Base-by-base conservation (phyloP, 768 basidiomycete genomes). In the Suillus sp. region DNA sequence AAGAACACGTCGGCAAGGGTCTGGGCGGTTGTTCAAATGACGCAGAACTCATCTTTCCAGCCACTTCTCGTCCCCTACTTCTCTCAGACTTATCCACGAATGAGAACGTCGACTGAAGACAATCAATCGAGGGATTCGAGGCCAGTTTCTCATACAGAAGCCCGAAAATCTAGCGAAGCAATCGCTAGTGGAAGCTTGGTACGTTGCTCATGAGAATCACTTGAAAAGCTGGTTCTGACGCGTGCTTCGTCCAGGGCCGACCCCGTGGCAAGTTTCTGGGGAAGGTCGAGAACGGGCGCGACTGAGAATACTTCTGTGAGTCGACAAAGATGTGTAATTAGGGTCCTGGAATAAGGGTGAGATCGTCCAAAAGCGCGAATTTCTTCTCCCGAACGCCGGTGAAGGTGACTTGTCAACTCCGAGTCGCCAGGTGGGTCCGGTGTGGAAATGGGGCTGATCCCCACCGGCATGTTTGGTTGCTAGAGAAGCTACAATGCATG, bases 141-240 rank as follows among this genome's bases (percentile, higher is more conserved):
- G 30, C 20, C 51, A 32, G 30, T 27, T 32, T 18, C 4, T 20
- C 20, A 9, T 53, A 32, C 20, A 32, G 51, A 53, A 30, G 30
- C 10, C 14, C 6, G 30, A 10, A 53, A 32, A 32, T 30, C 30
- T 18, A n/a, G 30, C 18, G 51, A 53, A 32, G 18, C 5, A 6
- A 32, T 20, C 30, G 30, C 18, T 20, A 5, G 51, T 13, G 27
- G 27, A 32, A 32, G 51, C 10, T 32, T 20, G 5, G 10, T 53
- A 32, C 20, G 30, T 53, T 30, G 51, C 20, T 51, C 27, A 51
- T 32, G 50, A 51, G 50, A 30, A 51, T 51, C 48, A 27, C 47
- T 48, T 16, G 22, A 48, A 48, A 48, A n/a, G 11, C 22, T 48
- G 13, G 16, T 30, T 51, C 50, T 51, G 27, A 30, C 27, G 50